A percentile compares a stretch with the other conserved stretches of the same genome.
phyloP scores from a whole-genome alignment of 345 rosid species.

The Draba incana region DNA sequence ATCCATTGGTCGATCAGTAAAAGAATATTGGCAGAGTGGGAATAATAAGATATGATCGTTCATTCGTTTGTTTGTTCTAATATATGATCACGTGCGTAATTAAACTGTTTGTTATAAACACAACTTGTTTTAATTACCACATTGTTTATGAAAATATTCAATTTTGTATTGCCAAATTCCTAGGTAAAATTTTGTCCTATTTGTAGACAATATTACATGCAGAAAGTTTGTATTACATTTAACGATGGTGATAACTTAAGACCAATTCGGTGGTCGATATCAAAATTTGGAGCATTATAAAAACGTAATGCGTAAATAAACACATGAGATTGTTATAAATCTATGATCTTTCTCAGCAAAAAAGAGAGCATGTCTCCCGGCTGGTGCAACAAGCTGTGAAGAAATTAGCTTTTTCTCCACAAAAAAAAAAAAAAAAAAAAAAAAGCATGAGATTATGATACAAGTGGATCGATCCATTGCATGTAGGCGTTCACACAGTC shows the following conservation, averaged over 20 bases:
- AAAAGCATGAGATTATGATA: conserved; percentile 10
- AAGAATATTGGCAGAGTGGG: conserved; percentile 43
- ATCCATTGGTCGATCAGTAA: conserved; percentile 42
- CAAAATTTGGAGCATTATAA: neutral
- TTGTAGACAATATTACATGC: neutral
- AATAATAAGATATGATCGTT: conserved; percentile 40
- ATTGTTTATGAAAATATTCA: conserved; percentile 18
- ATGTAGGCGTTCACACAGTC: conserved; percentile 26
- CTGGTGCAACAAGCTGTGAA: too few species aligned
- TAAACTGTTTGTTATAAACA: neutral
- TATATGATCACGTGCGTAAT: conserved; percentile 43
- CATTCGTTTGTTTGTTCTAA: conserved; percentile 32
- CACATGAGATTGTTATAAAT: too few species aligned
- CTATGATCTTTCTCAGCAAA: too few species aligned
- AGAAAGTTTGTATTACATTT: neutral
- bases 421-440: too few species aligned
- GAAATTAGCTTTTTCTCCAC: too few species aligned
- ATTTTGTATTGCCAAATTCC: neutral
- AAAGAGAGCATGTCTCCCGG: too few species aligned
- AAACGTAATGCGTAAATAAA: neutral
- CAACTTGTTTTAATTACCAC: conserved; percentile 14
- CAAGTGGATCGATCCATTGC: conserved; percentile 28
- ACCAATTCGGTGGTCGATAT: too few species aligned
- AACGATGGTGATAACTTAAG: neutral
- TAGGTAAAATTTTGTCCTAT: conserved; percentile 23